These are phyloP conservation scores for Phytophthora pinifolia DNA, from an alignment of 352 stramenopile species.

Conservation along the genomic window DNA sequence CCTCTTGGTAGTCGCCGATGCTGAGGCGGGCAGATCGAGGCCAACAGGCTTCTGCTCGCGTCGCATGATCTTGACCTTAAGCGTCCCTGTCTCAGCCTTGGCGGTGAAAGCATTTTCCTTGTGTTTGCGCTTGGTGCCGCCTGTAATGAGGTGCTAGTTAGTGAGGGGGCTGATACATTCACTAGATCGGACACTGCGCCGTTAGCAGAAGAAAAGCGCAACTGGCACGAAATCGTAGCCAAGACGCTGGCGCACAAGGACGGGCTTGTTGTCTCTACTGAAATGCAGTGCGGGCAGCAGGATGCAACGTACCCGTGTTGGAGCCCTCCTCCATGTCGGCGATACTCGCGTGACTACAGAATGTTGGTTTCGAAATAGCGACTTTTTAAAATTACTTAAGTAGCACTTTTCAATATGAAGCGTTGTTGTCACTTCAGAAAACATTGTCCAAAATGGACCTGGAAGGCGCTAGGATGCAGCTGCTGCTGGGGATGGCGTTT, in stretches of 20 bases:
- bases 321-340: slow-evolving; percentile 25
- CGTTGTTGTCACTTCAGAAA: too few species aligned
- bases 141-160: slow-evolving; percentile 6
- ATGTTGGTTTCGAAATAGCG: too few species aligned
- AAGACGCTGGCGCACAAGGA: background rate
- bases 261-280: background rate
- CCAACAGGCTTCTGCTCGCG: slow-evolving; percentile 31
- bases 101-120: slow-evolving; percentile 77
- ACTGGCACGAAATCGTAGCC: slow-evolving; percentile 2
- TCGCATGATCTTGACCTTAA: slow-evolving; percentile 82
- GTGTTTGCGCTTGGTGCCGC: slow-evolving; percentile 68
- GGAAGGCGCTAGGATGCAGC: background rate
- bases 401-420: too few species aligned
- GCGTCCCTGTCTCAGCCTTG: slow-evolving; percentile 69
- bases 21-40: background rate
- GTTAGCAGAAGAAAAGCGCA: slow-evolving; percentile 1
- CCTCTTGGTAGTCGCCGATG: slow-evolving; percentile 5
- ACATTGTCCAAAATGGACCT: too few species aligned
- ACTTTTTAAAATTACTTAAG: too few species aligned
- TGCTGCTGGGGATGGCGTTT: slow-evolving; percentile 44
- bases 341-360: background rate
- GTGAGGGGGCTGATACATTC: background rate
- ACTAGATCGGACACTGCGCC: background rate
- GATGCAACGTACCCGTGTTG: slow-evolving; percentile 7
- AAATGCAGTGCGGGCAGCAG: background rate